Evolutionary conservation across 192 early-diverging fungal genomes (phyloP), one percentile per base, ranked within the genome.

Genomic region (Linnemannia exigua): DNA sequence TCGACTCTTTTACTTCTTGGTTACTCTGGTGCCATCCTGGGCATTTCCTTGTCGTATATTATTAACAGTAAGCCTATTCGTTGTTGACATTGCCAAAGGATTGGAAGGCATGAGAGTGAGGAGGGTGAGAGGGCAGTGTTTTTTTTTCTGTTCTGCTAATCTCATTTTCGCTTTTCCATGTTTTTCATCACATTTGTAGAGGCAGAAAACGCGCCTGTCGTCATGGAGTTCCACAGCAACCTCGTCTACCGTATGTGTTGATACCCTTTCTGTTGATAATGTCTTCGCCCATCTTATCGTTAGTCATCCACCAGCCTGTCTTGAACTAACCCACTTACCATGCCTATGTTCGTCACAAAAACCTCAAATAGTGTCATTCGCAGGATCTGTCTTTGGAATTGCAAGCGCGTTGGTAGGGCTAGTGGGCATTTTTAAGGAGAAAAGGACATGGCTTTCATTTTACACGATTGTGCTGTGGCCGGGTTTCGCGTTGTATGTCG

Each of bases 381-480:
- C 74, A 1, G 81, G 61, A 51, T 77, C 82, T 0, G 20, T 80
- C 8, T 17, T 82, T 1, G 82, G 87, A 7, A 68, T 88, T 22
- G 16, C 68, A 5, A 76, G 66, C 14, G 71, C 87, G 28, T 1
- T 76, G 16, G 41, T 89, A 1, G 89, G 89, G 0, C 48, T 88
- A 2, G 50, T 81, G 28, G 89, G 89, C 28, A 63, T 86, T 19
- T 36, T 89, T 9, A 73, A 48, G 8, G 80, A 85, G 51, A 78
- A 86, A 41, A 77, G 89, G 72, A 72, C 63, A 36, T 77, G 67
- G 54, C 76, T 90, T 1, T 84, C 79, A 1, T 58, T 38, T 16
- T 88, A 87, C 44, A 72, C 69, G 28, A 14, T 82, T 4, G 5
- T 87, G 19, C 38, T 89, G 8, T 89, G 89, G 89, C 77, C 78